phyloP scores from a whole-genome alignment of 441 rosid species.

The Hypseocharis bilobata region DNA sequence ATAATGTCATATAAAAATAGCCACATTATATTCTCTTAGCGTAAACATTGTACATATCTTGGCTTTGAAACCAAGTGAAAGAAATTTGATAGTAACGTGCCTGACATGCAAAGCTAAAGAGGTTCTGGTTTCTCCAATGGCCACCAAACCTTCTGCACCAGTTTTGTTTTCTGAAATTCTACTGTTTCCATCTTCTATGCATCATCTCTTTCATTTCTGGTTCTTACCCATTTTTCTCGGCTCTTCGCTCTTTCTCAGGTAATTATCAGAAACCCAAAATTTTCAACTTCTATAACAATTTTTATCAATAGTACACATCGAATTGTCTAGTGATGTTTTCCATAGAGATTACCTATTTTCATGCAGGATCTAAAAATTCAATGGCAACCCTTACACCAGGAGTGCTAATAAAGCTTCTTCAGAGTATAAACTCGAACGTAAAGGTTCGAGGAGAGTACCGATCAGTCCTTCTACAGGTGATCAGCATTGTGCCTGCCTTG shows the following conservation, averaged over 20 bases:
- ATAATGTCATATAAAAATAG: background rate
- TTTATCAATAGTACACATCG: no score
- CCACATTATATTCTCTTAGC: slow-evolving; percentile 16
- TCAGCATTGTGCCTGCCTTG: slow-evolving; percentile 84
- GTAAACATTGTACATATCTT: slow-evolving; percentile 28
- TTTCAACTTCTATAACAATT: no score
- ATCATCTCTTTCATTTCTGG: background rate
- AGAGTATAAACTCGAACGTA: slow-evolving; percentile 52
- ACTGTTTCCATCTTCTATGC: background rate
- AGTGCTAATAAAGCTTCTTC: slow-evolving; percentile 73
- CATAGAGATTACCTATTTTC: no score
- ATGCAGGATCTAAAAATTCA: background rate
- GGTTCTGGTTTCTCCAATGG: slow-evolving; percentile 3
- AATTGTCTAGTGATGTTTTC: no score
- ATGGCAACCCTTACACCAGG: slow-evolving; percentile 79
- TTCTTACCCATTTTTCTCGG: background rate
- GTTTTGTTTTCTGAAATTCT: background rate
- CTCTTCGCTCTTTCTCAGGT: background rate
- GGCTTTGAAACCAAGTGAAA: slow-evolving; percentile 60
- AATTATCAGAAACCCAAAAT: background rate
- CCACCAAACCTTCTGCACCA: background rate
- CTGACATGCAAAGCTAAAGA: slow-evolving; percentile 44
- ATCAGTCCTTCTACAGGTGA: slow-evolving; percentile 74
- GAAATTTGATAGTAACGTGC: slow-evolving; percentile 46
- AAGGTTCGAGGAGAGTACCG: slow-evolving; percentile 72